Percentiles rank a stretch among this genome's conserved stretches.
These are phyloP conservation scores for Leptosphaerulina australis DNA, from an alignment of 2,329 filamentous ascomycete species.

Conservation along the genomic window DNA sequence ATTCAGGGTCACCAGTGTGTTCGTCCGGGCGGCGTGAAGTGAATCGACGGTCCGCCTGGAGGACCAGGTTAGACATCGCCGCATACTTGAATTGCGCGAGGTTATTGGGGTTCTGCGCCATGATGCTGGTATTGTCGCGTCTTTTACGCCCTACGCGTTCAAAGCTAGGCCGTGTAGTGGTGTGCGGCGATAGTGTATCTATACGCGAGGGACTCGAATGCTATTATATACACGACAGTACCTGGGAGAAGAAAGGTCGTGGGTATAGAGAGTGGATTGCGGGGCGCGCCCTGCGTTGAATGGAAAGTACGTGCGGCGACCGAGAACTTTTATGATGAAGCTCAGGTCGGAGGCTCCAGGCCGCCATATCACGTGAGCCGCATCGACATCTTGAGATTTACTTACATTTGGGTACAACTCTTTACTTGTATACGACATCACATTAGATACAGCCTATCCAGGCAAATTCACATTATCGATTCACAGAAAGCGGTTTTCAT, in stretches of 20 bases:
- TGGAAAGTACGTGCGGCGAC: slow-evolving; percentile 26
- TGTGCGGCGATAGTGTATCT: slow-evolving; percentile 8
- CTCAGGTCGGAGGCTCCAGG: slow-evolving; percentile 13
- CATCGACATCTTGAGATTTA: background rate
- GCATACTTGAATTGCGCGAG: slow-evolving; percentile 98
- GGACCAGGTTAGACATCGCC: slow-evolving; percentile 99
- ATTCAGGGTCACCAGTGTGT: slow-evolving; percentile 95
- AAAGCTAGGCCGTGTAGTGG: background rate
- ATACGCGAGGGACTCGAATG: slow-evolving; percentile 8
- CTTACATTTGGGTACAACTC: background rate
- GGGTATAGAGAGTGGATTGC: slow-evolving; percentile 26
- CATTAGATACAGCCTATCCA: background rate
- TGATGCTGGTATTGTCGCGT: slow-evolving; percentile 27
- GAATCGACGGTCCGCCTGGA: slow-evolving; percentile 98
- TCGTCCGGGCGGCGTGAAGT: slow-evolving; percentile 91
- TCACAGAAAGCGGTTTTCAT: background rate
- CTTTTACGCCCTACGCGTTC: slow-evolving; percentile 32
- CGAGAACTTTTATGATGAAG: slow-evolving; percentile 17
- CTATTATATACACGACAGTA: slow-evolving; percentile 18
- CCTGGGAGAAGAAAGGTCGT: slow-evolving; percentile 13
- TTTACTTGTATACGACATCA: no score
- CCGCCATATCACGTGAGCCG: slow-evolving; percentile 4
- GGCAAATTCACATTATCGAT: background rate
- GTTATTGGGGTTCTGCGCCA: slow-evolving; percentile 57
- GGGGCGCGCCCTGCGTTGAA: slow-evolving; percentile 32